A percentile compares a stretch with the other conserved stretches of the same genome.
Conservation (phyloP, 2,329 filamentous ascomycete genomes). For the Colletotrichum somersetense region DNA sequence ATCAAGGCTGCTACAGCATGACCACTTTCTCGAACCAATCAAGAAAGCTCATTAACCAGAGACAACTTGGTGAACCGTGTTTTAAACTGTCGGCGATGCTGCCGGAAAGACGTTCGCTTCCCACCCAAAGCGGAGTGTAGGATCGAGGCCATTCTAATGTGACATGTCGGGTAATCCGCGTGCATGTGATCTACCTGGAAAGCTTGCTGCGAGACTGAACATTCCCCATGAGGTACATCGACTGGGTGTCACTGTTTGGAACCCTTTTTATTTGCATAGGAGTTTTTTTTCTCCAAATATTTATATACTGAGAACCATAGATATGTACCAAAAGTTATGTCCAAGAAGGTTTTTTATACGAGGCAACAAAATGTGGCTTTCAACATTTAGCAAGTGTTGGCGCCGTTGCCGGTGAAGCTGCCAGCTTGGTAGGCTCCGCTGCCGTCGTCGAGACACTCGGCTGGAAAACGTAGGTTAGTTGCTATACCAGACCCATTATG, state of each 20-base stretch:
- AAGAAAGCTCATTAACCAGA: too few relatives aligned
- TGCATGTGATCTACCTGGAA: not conserved
- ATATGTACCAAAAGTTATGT: not conserved
- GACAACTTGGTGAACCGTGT: not conserved
- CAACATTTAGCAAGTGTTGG: not conserved
- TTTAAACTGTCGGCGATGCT: not conserved
- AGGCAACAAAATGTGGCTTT: not conserved
- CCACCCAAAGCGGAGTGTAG: not conserved
- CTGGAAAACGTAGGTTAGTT: constrained; percentile 43
- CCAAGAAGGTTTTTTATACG: too few relatives aligned
- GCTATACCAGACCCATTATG: not conserved
- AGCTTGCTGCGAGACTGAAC: not conserved
- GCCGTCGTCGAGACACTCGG: constrained; percentile 58
- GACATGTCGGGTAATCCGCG: not conserved
- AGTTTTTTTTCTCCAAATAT: not conserved
- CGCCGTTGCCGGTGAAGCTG: constrained; percentile 52
- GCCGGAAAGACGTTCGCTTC: not conserved
- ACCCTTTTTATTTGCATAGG: not conserved
- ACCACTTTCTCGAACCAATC: too few relatives aligned
- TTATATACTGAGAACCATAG: not conserved
- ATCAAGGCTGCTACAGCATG: too few relatives aligned
- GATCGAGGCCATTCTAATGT: not conserved
- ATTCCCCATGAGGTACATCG: not conserved
- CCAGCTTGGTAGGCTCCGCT: constrained; percentile 56
- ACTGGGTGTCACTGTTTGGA: not conserved